phyloP scores from a whole-genome alignment of 306 rosid species.

The Malus orientalis region DNA sequence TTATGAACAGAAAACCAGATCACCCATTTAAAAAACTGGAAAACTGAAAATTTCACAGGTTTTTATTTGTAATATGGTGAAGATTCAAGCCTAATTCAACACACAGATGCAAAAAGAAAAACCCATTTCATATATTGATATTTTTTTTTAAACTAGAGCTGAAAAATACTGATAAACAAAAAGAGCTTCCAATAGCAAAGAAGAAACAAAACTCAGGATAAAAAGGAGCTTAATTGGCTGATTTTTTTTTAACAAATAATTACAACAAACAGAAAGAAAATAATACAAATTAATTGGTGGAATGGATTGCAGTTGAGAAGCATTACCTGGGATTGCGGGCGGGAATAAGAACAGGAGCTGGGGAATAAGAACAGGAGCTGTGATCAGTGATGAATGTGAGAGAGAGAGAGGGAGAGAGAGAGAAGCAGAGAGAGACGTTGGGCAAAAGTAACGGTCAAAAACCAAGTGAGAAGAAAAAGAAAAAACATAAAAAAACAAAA shows the following conservation, averaged over 20 bases:
- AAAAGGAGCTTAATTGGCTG: not conserved
- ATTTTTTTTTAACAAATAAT: not conserved
- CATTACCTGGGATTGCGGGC: slow-evolving; percentile 32
- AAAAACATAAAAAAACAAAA: slow-evolving; percentile 14
- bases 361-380: slow-evolving; percentile 25
- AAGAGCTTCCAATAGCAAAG: not conserved
- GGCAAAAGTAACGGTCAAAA: slow-evolving; percentile 70
- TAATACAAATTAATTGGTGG: not conserved
- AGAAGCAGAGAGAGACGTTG: slow-evolving; percentile 63
- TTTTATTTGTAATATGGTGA: not conserved
- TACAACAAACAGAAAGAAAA: not conserved
- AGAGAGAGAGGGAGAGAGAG: not conserved
- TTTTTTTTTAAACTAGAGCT: not conserved
- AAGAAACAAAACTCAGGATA: not conserved
- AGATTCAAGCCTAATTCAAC: not conserved
- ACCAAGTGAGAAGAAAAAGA: not conserved
- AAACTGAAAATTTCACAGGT: not conserved
- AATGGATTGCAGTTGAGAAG: slow-evolving; percentile 11
- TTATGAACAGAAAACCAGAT: slow-evolving; percentile 5
- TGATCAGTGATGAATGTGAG: not conserved
- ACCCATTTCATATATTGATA: not conserved
- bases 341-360: slow-evolving; percentile 24
- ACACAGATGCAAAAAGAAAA: not conserved
- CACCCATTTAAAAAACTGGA: not conserved
- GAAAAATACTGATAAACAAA: not conserved